These are phyloP conservation scores for Omphalotus guepiniiformis DNA, from an alignment of 768 basidiomycete species.

Conservation along the genomic window DNA sequence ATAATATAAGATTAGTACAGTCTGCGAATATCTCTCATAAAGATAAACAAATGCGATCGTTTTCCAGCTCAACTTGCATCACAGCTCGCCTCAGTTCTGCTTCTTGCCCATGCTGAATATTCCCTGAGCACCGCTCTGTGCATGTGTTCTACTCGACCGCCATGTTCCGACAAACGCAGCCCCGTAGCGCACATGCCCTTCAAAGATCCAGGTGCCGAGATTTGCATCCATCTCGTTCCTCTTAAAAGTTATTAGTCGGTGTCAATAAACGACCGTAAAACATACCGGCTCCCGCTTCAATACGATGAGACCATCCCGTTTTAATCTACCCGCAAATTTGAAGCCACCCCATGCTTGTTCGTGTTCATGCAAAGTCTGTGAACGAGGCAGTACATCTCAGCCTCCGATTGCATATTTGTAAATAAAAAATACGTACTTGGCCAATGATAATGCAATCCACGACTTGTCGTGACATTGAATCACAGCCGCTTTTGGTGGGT, in stretches of 20 bases:
- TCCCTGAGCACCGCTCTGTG: constrained; percentile 36
- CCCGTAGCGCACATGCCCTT: constrained; percentile 48
- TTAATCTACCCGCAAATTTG: constrained; percentile 53
- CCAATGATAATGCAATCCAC: constrained; percentile 6
- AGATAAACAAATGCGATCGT: background rate
- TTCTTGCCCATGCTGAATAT: constrained; percentile 58
- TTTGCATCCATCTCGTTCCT: constrained; percentile 35
- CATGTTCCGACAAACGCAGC: constrained; percentile 52
- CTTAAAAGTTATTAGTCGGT: constrained; percentile 24
- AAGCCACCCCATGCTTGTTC: constrained; percentile 67
- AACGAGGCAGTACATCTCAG: too few relatives aligned
- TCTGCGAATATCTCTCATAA: too few relatives aligned
- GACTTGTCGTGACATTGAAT: constrained; percentile 1
- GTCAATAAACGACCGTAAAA: constrained; percentile 9
- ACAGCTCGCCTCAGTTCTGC: constrained; percentile 6
- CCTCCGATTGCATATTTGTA: constrained; percentile 2
- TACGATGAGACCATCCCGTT: constrained; percentile 54
- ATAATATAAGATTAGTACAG: too few relatives aligned
- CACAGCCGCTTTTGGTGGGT: background rate
- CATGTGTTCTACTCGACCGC: constrained; percentile 34
- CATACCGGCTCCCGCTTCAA: constrained; percentile 61
- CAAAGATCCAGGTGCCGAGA: constrained; percentile 52
- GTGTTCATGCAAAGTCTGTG: constrained; percentile 48
- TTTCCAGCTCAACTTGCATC: background rate
- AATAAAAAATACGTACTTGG: constrained; percentile 2